These are phyloP conservation scores for Epichloe aotearoae DNA, from an alignment of 2,329 filamentous ascomycete genomes.

Conservation along the genomic window DNA sequence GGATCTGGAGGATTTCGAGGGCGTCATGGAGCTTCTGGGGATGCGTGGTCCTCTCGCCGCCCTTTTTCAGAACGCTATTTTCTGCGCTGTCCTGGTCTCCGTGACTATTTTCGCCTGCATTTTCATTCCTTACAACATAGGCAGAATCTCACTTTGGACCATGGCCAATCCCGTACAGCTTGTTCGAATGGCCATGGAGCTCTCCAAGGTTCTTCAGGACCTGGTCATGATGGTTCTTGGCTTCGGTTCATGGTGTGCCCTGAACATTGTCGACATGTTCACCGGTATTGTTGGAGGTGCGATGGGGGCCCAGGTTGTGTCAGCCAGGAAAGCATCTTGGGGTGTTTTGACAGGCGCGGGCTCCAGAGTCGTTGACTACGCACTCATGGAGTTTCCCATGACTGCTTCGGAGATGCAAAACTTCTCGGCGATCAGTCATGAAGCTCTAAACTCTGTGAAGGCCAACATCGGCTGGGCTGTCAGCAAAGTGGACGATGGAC, in stretches of 20 bases:
- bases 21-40: slow-evolving; percentile 87
- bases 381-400: slow-evolving; percentile 36
- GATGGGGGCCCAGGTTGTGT: slow-evolving; percentile 16
- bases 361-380: slow-evolving; percentile 34
- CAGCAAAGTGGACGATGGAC: slow-evolving; percentile 21
- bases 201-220: slow-evolving; percentile 73
- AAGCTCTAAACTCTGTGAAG: slow-evolving; percentile 51
- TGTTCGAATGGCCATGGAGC: slow-evolving; percentile 55
- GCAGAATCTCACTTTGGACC: slow-evolving; percentile 69
- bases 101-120: slow-evolving; percentile 76
- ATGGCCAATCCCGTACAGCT: slow-evolving; percentile 69
- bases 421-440: slow-evolving; percentile 65
- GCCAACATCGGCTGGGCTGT: slow-evolving; percentile 31
- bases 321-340: slow-evolving; percentile 27
- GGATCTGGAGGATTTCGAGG: slow-evolving; percentile 88
- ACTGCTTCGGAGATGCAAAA: slow-evolving; percentile 54
- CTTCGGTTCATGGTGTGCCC: slow-evolving; percentile 29
- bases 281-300: slow-evolving; percentile 21
- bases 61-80: slow-evolving; percentile 87
- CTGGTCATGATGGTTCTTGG: slow-evolving; percentile 52
- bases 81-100: slow-evolving; percentile 81
- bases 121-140: slow-evolving; percentile 84
- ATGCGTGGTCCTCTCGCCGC: slow-evolving; percentile 89
- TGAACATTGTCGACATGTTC: slow-evolving; percentile 27
- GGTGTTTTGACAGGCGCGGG: slow-evolving; percentile 28